Evolutionary conservation across 441 rosid species (phyloP).

Genomic region (Biscutella laevigata): DNA sequence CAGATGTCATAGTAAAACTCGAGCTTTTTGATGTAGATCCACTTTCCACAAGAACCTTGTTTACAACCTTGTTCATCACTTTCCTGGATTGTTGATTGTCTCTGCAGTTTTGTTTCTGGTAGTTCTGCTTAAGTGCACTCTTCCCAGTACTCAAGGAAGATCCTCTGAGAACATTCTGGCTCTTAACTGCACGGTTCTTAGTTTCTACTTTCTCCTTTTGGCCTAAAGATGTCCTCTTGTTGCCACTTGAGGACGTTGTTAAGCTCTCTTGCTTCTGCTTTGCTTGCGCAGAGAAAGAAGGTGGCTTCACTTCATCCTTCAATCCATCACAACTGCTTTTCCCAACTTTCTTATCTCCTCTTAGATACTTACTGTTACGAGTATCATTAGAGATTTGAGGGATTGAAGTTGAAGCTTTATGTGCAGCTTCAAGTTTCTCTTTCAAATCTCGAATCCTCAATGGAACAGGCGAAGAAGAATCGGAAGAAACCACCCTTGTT

Average conservation of each 20-base stretch:
- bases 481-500: conserved; percentile 40
- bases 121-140: conserved; percentile 73
- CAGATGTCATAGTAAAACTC: conserved; percentile 16
- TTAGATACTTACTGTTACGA: conserved; percentile 19
- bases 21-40: conserved; percentile 36
- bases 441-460: conserved; percentile 56
- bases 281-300: conserved; percentile 88
- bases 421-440: conserved; percentile 58
- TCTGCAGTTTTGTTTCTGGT: conserved; percentile 78
- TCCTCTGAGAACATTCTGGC: conserved; percentile 50
- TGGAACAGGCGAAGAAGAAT: conserved; percentile 56
- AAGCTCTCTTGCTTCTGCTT: conserved; percentile 73
- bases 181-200: conserved; percentile 44
- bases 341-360: conserved; percentile 33
- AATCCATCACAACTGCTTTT: conserved; percentile 18
- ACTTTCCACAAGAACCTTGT: conserved; percentile 34
- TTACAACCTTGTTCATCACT: conserved; percentile 33
- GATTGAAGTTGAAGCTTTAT: conserved; percentile 29
- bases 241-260: conserved; percentile 32
- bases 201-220: conserved; percentile 51
- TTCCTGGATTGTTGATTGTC: conserved; percentile 39
- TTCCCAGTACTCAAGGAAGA: conserved; percentile 39
- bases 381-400: conserved; percentile 14
- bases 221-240: conserved; percentile 24
- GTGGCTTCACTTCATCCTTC: conserved; percentile 49